Conservation (phyloP, 2,329 filamentous ascomycete species). For the Arthrobotrys pseudoclavata region DNA sequence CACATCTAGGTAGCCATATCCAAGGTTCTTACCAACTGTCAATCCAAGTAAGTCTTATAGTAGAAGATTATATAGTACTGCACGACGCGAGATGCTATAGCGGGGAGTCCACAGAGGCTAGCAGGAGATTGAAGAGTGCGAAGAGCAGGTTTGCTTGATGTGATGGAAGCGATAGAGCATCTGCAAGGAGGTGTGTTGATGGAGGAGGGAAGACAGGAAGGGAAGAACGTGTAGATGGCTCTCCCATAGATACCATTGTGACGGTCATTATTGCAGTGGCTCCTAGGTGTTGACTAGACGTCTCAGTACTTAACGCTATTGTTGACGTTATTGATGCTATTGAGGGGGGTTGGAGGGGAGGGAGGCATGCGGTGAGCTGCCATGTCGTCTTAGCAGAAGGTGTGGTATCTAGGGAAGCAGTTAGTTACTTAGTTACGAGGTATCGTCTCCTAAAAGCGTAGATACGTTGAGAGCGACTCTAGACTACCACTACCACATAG, state of each 20-base stretch:
- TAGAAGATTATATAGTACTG: background rate
- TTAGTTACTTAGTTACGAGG: background rate
- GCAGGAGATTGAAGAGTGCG: background rate
- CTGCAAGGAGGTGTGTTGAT: slow-evolving; percentile 15
- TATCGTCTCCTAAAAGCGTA: background rate
- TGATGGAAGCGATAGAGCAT: slow-evolving; percentile 33
- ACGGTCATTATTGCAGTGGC: background rate
- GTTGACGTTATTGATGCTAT: background rate
- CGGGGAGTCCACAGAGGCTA: background rate
- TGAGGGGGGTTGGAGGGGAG: background rate
- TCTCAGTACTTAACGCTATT: background rate
- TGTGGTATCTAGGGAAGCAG: slow-evolving; percentile 37
- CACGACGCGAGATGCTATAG: background rate
- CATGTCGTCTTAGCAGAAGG: slow-evolving; percentile 39
- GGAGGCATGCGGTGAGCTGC: background rate
- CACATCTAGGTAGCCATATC: background rate
- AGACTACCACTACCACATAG: too few species aligned
- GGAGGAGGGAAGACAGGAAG: background rate
- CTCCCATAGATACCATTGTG: background rate
- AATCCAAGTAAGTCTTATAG: background rate
- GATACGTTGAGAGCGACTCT: too few species aligned
- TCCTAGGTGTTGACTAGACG: background rate
- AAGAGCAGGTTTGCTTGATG: background rate
- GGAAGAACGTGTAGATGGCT: background rate
- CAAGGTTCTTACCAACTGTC: background rate